Conservation (phyloP, 805 yeast species). For the Lipomyces lipofer region DNA sequence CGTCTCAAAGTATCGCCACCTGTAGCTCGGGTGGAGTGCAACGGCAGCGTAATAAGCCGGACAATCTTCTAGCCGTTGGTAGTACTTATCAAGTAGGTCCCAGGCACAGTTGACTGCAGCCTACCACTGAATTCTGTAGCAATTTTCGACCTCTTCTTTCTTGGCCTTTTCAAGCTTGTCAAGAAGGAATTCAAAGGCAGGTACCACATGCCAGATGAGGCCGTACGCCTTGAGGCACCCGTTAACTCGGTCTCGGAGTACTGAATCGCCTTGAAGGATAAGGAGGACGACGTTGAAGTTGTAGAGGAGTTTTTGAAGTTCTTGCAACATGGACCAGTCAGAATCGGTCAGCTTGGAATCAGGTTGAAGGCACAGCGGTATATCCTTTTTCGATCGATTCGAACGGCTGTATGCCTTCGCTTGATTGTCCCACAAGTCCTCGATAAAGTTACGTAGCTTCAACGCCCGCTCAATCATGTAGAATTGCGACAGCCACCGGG, state of each 20-base stretch:
- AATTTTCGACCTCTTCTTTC: neutral
- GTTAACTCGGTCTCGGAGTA: no score
- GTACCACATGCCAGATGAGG: no score
- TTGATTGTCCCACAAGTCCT: conserved; percentile 1
- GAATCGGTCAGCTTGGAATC: neutral
- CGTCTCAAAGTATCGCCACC: no score
- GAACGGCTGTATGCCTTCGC: conserved; percentile 1
- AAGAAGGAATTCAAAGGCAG: no score
- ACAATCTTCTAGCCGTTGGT: neutral
- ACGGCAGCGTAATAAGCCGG: neutral
- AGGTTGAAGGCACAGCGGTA: conserved; percentile 1
- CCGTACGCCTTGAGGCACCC: no score
- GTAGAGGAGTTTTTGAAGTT: neutral
- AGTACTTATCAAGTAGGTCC: neutral
- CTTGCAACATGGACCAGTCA: neutral
- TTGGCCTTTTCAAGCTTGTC: neutral
- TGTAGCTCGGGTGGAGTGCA: neutral
- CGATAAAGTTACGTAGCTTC: neutral
- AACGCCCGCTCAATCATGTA: neutral
- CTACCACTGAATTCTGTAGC: neutral
- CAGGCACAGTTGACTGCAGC: neutral
- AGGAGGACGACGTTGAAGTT: neutral
- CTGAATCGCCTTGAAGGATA: neutral
- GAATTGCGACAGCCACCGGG: conserved; percentile 1
- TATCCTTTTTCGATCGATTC: neutral